Percentiles rank a stretch among this genome's conserved stretches.
phyloP scores from a whole-genome alignment of 2,329 filamentous ascomycete species.

The Acephala macrosclerotiorum region DNA sequence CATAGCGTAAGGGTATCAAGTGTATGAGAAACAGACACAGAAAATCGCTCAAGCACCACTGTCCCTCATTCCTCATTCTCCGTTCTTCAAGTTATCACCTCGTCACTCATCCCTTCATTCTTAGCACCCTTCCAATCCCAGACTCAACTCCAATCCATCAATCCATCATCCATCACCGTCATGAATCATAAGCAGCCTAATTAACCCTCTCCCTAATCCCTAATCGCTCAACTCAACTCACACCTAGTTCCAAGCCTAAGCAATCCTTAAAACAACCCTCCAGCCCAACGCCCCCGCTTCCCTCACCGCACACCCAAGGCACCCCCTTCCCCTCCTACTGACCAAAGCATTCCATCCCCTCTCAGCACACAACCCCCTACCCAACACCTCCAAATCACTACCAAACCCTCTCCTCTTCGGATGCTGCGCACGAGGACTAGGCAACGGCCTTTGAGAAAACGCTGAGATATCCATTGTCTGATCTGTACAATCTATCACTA shows the following conservation, averaged over 20 bases:
- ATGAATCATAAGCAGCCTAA: too few relatives aligned
- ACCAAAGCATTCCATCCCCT: conserved; percentile 78
- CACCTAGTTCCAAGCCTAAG: conserved; percentile 14
- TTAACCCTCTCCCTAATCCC: background rate
- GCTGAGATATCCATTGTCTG: conserved; percentile 2
- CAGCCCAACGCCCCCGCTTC: conserved; percentile 77
- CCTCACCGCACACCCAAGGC: conserved; percentile 75
- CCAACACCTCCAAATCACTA: conserved; percentile 74
- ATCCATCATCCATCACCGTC: background rate
- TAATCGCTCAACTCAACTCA: background rate
- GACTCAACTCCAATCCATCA: background rate
- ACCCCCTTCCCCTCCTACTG: conserved; percentile 71
- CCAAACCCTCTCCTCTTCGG: conserved; percentile 43
- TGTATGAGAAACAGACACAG: background rate
- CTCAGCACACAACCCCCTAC: conserved; percentile 76
- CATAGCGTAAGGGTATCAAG: conserved; percentile 4
- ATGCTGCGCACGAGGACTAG: conserved; percentile 11
- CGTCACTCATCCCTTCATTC: background rate
- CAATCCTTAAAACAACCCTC: conserved; percentile 42
- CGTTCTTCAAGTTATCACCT: background rate
- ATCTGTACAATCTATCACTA: conserved; percentile 68
- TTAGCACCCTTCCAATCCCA: background rate
- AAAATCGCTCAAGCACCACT: background rate
- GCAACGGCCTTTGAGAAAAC: conserved; percentile 14
- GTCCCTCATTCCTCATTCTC: too few relatives aligned